Evolutionary conservation across 2,329 filamentous ascomycete genomes (phyloP).

Genomic region (Ophiocordyceps unilateralis): DNA sequence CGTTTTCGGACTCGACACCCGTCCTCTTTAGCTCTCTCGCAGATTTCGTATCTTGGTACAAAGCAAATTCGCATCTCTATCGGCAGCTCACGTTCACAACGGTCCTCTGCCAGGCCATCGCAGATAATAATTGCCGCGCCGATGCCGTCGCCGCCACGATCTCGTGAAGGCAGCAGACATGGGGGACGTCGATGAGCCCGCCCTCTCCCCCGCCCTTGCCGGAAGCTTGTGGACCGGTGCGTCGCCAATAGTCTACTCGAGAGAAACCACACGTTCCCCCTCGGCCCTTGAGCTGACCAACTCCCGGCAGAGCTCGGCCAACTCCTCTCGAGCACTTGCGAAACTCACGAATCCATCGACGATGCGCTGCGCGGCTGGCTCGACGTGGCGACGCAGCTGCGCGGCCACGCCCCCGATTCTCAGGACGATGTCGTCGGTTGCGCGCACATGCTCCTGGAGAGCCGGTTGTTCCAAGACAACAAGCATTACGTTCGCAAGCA

Average conservation of each 20-base stretch:
- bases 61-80: neutral
- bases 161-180: slow-evolving; percentile 21
- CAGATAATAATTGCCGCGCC: slow-evolving; percentile 4
- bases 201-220: slow-evolving; percentile 56
- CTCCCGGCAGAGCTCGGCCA: slow-evolving; percentile 26
- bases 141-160: slow-evolving; percentile 16
- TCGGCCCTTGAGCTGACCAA: neutral
- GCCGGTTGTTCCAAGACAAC: slow-evolving; percentile 56
- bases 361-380: slow-evolving; percentile 75
- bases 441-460: slow-evolving; percentile 60
- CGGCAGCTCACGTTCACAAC: neutral
- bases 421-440: slow-evolving; percentile 70
- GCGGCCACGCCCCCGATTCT: slow-evolving; percentile 56
- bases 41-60: neutral
- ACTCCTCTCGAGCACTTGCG: slow-evolving; percentile 28
- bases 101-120: neutral
- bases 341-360: slow-evolving; percentile 50
- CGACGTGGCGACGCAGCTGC: slow-evolving; percentile 56
- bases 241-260: slow-evolving; percentile 5
- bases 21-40: neutral
- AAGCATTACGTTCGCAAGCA: slow-evolving; percentile 80
- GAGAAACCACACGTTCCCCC: too few species aligned
- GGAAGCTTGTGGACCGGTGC: slow-evolving; percentile 80
- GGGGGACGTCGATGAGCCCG: slow-evolving; percentile 44
- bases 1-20: neutral